These are phyloP conservation scores for Termitomyces eurrhizus DNA, from an alignment of 768 basidiomycete species.

Conservation along the genomic window DNA sequence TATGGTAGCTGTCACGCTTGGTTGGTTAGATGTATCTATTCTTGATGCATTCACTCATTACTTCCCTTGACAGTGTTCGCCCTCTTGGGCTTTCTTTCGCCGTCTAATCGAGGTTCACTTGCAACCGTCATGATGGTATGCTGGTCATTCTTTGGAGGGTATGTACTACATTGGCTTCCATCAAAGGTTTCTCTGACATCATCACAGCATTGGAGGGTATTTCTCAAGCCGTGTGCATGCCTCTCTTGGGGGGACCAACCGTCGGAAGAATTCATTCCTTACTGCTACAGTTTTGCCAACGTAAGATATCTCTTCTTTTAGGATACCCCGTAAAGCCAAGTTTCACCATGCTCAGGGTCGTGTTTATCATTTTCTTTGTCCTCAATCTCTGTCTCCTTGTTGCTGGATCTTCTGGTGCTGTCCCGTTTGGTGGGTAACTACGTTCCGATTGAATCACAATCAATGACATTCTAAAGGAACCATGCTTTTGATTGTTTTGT, in stretches of 20 bases:
- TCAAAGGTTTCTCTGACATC: not conserved
- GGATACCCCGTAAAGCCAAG: not conserved
- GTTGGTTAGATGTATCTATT: conserved; percentile 32
- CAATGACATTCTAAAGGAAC: conserved; percentile 48
- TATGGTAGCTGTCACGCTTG: conserved; percentile 86
- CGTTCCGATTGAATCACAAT: not conserved
- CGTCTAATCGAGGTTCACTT: conserved; percentile 91
- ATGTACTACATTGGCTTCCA: conserved; percentile 18
- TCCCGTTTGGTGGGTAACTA: conserved; percentile 76
- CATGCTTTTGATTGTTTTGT: conserved; percentile 74
- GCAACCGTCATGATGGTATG: conserved; percentile 93
- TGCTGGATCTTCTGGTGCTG: conserved; percentile 89
- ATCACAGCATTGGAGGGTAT: conserved; percentile 78
- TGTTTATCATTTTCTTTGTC: conserved; percentile 85
- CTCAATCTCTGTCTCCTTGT: conserved; percentile 86
- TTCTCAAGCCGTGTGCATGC: conserved; percentile 78
- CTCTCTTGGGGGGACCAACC: conserved; percentile 74
- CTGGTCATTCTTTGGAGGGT: conserved; percentile 93
- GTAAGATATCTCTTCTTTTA: conserved; percentile 37
- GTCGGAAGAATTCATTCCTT: conserved; percentile 77
- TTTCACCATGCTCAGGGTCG: conserved; percentile 42
- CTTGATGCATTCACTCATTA: conserved; percentile 4
- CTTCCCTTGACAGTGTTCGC: conserved; percentile 65
- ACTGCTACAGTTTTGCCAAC: conserved; percentile 88
- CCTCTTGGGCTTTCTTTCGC: conserved; percentile 88